These are phyloP conservation scores for Syzygium aromaticum DNA, from an alignment of 345 rosid genomes.

Conservation along the genomic window DNA sequence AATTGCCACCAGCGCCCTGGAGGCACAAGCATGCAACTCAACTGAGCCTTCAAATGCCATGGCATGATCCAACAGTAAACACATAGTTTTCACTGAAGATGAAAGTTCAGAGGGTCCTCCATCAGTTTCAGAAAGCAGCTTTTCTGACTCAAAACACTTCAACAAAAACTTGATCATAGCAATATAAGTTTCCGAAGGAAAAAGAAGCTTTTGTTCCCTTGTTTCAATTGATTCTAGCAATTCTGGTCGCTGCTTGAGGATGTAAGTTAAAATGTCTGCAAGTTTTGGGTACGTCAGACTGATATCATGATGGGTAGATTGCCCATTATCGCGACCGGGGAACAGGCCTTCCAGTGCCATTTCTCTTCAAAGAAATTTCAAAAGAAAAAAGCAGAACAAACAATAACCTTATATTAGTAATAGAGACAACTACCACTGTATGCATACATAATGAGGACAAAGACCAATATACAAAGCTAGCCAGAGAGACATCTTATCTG, in stretches of 20 bases:
- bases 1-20: constrained; percentile 62
- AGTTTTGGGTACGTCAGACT: constrained; percentile 57
- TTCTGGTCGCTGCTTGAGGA: constrained; percentile 68
- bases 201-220: constrained; percentile 70
- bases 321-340: constrained; percentile 47
- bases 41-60: constrained; percentile 74
- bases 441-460: background rate
- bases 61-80: constrained; percentile 77
- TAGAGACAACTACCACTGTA: background rate
- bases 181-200: constrained; percentile 62
- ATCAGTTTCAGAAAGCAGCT: constrained; percentile 40
- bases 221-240: constrained; percentile 57
- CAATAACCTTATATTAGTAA: background rate
- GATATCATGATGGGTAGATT: constrained; percentile 24
- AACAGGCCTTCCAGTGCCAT: constrained; percentile 85
- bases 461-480: background rate
- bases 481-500: background rate
- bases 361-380: constrained; percentile 40
- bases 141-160: constrained; percentile 76
- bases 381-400: background rate
- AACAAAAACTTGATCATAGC: constrained; percentile 73
- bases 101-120: constrained; percentile 51
- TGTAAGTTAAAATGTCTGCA: constrained; percentile 61
- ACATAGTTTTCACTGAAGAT: constrained; percentile 56
- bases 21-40: constrained; percentile 83